Percentiles rank a stretch among this genome's conserved stretches.
Evolutionary conservation across 768 basidiomycete species (phyloP).

Genomic region (Bullera alba): DNA sequence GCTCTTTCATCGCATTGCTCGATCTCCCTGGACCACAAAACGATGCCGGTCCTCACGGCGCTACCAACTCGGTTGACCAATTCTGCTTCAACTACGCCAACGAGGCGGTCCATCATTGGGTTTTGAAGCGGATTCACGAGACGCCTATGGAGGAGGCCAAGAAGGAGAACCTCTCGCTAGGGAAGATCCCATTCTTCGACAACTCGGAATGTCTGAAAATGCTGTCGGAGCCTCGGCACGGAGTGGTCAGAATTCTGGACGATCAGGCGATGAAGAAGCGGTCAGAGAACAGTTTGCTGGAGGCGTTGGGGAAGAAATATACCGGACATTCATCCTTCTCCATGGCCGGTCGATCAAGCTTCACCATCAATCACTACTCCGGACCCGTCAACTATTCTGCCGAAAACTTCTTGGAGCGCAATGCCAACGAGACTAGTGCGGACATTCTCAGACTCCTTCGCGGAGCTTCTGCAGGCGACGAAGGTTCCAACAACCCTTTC

Average conservation of each 20-base stretch:
- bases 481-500: constrained; percentile 83
- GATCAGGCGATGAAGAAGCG: constrained; percentile 89
- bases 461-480: constrained; percentile 53
- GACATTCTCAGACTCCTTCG: constrained; percentile 86
- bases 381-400: constrained; percentile 86
- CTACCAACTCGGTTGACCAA: constrained; percentile 84
- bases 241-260: constrained; percentile 94
- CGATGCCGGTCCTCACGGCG: constrained; percentile 48
- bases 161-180: constrained; percentile 62
- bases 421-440: constrained; percentile 80
- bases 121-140: constrained; percentile 73
- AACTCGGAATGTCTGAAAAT: constrained; percentile 84
- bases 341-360: constrained; percentile 73
- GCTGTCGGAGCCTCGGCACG: constrained; percentile 77
- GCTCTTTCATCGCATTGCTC: constrained; percentile 84
- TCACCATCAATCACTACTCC: constrained; percentile 86
- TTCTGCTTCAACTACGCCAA: constrained; percentile 96
- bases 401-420: constrained; percentile 80
- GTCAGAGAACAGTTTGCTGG: constrained; percentile 88
- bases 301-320: constrained; percentile 90
- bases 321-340: constrained; percentile 90
- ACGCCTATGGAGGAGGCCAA: constrained; percentile 73
- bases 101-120: constrained; percentile 78
- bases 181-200: constrained; percentile 69
- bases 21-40: constrained; percentile 93